Conservation (phyloP, 106 monocot genomes). For the Triglochin maritima region DNA sequence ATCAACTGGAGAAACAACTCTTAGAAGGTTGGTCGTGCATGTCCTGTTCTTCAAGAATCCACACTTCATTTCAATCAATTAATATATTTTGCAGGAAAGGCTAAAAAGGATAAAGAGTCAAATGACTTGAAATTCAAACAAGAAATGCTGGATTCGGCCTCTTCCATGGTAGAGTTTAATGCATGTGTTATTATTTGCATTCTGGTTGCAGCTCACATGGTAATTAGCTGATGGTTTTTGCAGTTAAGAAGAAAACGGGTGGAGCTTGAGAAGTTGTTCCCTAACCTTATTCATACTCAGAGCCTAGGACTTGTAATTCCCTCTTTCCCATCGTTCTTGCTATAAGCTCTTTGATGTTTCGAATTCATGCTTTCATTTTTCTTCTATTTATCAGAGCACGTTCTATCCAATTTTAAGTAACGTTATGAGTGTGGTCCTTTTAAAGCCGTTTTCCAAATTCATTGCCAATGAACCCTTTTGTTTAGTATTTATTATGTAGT, state of each 20-base stretch:
- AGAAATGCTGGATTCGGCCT: conserved; percentile 26
- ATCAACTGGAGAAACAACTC: conserved; percentile 35
- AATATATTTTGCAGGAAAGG: conserved; percentile 36
- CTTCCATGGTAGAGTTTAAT: conserved; percentile 23
- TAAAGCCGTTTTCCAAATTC: too few species aligned
- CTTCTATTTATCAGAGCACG: too few species aligned
- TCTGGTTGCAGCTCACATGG: too few species aligned
- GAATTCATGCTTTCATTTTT: background rate
- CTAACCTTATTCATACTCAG: conserved; percentile 49
- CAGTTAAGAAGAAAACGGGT: conserved; percentile 53
- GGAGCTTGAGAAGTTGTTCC: conserved; percentile 42
- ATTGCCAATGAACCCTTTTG: background rate
- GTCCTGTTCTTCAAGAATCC: background rate
- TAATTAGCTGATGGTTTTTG: background rate
- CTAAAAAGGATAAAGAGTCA: conserved; percentile 24
- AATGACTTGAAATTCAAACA: conserved; percentile 36
- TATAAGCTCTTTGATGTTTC: background rate
- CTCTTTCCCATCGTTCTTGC: background rate
- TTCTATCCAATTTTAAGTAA: too few species aligned
- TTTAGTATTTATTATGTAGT: background rate
- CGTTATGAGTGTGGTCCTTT: too few species aligned
- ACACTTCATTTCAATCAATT: conserved; percentile 2
- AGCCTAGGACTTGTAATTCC: conserved; percentile 56
- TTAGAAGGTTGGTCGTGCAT: conserved; percentile 33
- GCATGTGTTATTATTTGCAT: background rate